Evolutionary conservation across 73 alveolate species (phyloP).

Genomic region (Tetrahymena thermophila): DNA sequence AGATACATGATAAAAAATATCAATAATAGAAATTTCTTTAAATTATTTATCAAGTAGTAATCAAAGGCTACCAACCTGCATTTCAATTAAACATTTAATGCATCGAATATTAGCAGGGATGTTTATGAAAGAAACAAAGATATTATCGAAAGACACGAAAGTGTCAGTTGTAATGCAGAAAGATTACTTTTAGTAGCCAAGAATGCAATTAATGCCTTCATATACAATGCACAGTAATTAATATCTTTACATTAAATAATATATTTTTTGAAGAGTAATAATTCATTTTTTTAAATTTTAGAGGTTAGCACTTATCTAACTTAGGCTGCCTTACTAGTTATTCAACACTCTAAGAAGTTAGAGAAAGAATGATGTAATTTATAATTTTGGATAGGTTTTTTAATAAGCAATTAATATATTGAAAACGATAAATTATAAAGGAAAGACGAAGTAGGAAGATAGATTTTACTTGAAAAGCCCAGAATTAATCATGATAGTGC

Average conservation of each 20-base stretch:
- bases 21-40: background rate
- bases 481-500: slow-evolving; percentile 27
- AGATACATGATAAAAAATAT: background rate
- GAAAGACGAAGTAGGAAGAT: slow-evolving; percentile 13
- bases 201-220: slow-evolving; percentile 30
- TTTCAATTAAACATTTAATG: background rate
- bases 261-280: background rate
- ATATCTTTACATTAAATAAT: background rate
- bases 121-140: slow-evolving; percentile 7
- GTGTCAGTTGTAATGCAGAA: slow-evolving; percentile 6
- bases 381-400: background rate
- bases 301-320: slow-evolving; percentile 32
- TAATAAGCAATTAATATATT: no score
- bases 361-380: slow-evolving; percentile 8
- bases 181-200: slow-evolving; percentile 11
- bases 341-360: slow-evolving; percentile 15
- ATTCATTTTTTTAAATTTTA: background rate
- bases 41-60: background rate
- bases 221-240: slow-evolving; percentile 12
- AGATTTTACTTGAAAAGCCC: slow-evolving; percentile 26
- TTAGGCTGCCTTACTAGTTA: slow-evolving; percentile 33
- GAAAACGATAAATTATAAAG: background rate
- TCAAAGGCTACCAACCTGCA: background rate
- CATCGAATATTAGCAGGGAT: background rate
- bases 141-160: slow-evolving; percentile 16